A percentile compares a stretch with the other conserved stretches of the same genome.
These are phyloP conservation scores for Colletotrichum sp. DNA, from an alignment of 2,329 filamentous ascomycete genomes.

Conservation along the genomic window DNA sequence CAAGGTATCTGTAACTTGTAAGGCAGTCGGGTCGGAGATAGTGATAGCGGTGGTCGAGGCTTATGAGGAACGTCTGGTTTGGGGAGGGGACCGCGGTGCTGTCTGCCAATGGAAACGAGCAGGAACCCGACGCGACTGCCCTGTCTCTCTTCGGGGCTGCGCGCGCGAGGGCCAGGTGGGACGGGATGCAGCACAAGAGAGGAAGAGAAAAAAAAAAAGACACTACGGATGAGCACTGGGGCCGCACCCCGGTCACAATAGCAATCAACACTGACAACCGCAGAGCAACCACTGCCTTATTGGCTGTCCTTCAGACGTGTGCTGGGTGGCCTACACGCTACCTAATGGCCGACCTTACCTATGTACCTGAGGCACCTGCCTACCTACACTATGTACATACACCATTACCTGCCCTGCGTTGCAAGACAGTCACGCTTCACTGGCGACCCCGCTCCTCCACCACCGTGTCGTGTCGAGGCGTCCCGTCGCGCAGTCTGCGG, in stretches of 20 bases:
- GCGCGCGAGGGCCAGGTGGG: slow-evolving; percentile 1
- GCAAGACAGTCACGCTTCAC: not conserved
- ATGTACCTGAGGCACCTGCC: no score
- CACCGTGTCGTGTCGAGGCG: not conserved
- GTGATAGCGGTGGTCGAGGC: not conserved
- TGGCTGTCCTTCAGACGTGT: slow-evolving; percentile 34
- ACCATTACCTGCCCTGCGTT: no score
- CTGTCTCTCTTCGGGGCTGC: not conserved
- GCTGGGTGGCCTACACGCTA: not conserved
- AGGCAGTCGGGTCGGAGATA: not conserved
- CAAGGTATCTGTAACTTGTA: not conserved
- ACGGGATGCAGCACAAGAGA: not conserved
- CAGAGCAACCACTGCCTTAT: slow-evolving; percentile 58
- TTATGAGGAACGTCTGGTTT: not conserved
- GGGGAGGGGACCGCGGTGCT: not conserved
- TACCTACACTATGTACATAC: no score
- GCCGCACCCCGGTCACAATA: slow-evolving; percentile 5
- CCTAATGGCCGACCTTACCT: not conserved
- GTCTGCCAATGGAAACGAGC: not conserved
- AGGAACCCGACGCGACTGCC: slow-evolving; percentile 16
- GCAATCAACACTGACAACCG: slow-evolving; percentile 60
- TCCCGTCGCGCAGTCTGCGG: not conserved
- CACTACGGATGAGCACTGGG: not conserved
- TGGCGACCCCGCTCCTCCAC: not conserved
- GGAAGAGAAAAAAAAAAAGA: not conserved